Base-by-base conservation (phyloP, 148 eudicot species). In the Pouteria glomerata region DNA sequence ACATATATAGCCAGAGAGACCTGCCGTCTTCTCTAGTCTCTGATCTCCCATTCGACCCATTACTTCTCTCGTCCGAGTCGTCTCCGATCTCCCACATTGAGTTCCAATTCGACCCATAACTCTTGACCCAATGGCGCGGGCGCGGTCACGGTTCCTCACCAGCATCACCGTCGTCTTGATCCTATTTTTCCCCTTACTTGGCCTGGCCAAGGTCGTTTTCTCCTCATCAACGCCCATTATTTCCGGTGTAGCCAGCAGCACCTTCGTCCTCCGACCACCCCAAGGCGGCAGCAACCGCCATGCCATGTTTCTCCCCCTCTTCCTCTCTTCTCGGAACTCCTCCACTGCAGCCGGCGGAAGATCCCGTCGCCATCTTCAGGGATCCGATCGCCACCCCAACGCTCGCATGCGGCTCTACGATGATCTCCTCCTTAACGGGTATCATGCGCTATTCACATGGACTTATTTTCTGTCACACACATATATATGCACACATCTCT, bases 371-470 rank as follows among this genome's bases (percentile, higher is more conserved):
- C 87, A 63, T 13, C 93, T 94, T 60, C 84, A 76, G 21, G 74
- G 63, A 61, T 83, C 85, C 29, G 47, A 77, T 10, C 73, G n/a
- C 66, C 76, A 50, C 41, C 71, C 87, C 18, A 91, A 80, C 62
- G 93, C 97, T 33, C 87, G 88, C 44, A 95, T 90, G 97, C 67
- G 78, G 21, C 93, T 95, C 71, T 82, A 85, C 68, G 99, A 95
- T 62, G 97, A 91, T 86, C 94, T 95, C 63, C 85, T 89, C 5
- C 71, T 80, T 51, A 89, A 88, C 74, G 97, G 99, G 99, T 94
- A 57, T 34, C 57, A 45, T n/a, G 0, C 15, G 23, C 18, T 18
- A 16, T 30, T 56, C 55, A n/a, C 6, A 44, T 29, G 4, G 11
- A 12, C 29, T 34, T 67, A 0, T n/a, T 16, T 31, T 24, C 16